Evolutionary conservation across 2,329 filamentous ascomycete species (phyloP), one percentile per base, ranked within the genome.

Genomic region (Ceratocystis papillata): DNA sequence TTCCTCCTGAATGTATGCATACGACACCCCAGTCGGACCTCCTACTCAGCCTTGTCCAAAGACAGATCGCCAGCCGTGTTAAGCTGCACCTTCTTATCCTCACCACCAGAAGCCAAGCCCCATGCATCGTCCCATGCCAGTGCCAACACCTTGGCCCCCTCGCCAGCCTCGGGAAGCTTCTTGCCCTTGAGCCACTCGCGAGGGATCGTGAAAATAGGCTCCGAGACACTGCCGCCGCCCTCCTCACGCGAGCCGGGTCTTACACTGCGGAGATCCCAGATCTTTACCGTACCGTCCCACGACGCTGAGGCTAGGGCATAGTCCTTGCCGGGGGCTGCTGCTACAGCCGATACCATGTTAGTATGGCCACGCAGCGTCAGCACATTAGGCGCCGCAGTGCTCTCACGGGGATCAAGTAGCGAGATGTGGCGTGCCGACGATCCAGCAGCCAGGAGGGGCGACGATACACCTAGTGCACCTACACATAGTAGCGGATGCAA

Each of bases 41-140:
- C 57, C 63, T 65, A 28, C 45, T 64, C 17, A 59, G 55, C 46
- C 67, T 25, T 61, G 15, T 64, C 33, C 48, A 63, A 50, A 15
- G 66, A 63, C 25, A 67, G 44, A 41, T 67, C 68, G 17, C 67
- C 63, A 48, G 53, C 50, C n/a, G 62, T 46, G 50, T 99, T 96
- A 68, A 99, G 85, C 79, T 99, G 94, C 72, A 99, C 86, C 78
- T 84, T 86, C 79, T 94, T 96, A 74, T 99, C 94, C 81, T 97
- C 92, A 17, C 93, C 91, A 55, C 81, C 91, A 72, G 89, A 95
- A 57, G 96, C 88, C 73, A 99, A 93, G 1, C 94, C 95, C 73
- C 95, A 85, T 5, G 85, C 83, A 74, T 81, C 79, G 75, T 96
- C 89, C 94, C 94, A 99, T 67, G 80, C 83, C 4, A 97, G 89